phyloP scores from a whole-genome alignment of 768 basidiomycete genomes.

The Termitomyces sp. region DNA sequence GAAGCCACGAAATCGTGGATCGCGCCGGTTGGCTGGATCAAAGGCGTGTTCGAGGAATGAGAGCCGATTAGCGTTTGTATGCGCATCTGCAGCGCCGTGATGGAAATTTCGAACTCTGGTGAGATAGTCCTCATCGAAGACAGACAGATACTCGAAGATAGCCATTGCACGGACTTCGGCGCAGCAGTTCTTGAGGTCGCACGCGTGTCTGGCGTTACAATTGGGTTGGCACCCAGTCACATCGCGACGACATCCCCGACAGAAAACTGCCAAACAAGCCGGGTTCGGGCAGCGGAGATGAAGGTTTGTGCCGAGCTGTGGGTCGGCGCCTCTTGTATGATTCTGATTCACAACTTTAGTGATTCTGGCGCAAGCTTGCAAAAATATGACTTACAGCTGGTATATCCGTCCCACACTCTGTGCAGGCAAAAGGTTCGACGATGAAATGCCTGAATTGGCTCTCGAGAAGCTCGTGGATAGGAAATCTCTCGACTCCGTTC shows the following conservation, averaged over 20 bases:
- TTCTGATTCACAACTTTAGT: neutral
- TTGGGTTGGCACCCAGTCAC: neutral
- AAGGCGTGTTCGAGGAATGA: neutral
- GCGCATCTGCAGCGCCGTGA: neutral
- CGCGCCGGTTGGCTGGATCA: neutral
- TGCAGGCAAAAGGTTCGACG: neutral
- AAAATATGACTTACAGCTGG: constrained; percentile 5
- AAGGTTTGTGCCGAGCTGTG: constrained; percentile 1
- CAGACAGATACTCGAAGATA: constrained; percentile 11
- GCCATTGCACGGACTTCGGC: constrained; percentile 13
- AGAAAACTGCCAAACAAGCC: neutral
- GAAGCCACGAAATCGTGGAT: constrained; percentile 2
- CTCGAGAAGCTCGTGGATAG: neutral
- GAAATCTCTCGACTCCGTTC: neutral
- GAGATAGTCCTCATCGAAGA: constrained; percentile 10
- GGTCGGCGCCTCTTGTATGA: neutral
- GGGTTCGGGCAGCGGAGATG: constrained; percentile 7
- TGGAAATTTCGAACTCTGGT: neutral
- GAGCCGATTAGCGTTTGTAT: neutral
- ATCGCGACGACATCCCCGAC: constrained; percentile 7
- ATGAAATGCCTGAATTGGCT: neutral
- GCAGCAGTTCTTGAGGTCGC: constrained; percentile 10
- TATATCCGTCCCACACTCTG: neutral
- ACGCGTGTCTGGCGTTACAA: constrained; percentile 4
- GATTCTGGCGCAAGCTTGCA: neutral